Base-by-base conservation (phyloP, 106 monocot species). In the Alisma plantagoaquatica region DNA sequence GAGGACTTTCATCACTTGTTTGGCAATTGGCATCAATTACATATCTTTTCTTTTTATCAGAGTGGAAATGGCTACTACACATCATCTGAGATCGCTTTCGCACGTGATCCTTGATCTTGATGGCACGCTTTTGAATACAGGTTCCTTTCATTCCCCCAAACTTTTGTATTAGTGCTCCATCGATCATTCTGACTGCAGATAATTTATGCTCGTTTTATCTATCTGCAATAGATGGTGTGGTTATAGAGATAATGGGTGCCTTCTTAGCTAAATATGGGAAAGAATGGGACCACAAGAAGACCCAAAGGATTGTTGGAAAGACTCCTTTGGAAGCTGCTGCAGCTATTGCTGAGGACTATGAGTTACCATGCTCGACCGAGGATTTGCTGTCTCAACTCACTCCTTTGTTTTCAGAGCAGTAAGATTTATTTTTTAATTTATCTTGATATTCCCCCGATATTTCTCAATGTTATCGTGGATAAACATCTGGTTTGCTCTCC, bases 91-190 rank as follows among this genome's bases (percentile, higher is more conserved):
- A 54, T 27, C 82, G 57, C 48, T 83, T 48, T 80, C 87, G 17
- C 83, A 80, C 73, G 93, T 94, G 31, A 83, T 94, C 70, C 29
- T 94, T 12, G 87, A 94, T 70, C 70, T 94, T 60, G 93, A 94
- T 72, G 93, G 83, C 2, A 94, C 93, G 29, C 80, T 94, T 52
- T 22, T 94, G 57, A 87, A 94, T 52, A 94, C 93, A 83, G 93
- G 93, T 87, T 23, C 3, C 31, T 41, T 29, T 27, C 15, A 28
- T 7, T 23, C n/a, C n/a, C n/a, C n/a, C n/a, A n/a, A n/a, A n/a
- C n/a, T n/a, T n/a, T n/a, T n/a, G n/a, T n/a, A n/a, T n/a, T n/a
- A n/a, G n/a, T n/a, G n/a, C n/a, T n/a, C n/a, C n/a, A n/a, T n/a
- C n/a, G n/a, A n/a, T n/a, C n/a, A n/a, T n/a, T n/a, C n/a, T n/a